Base-by-base conservation (phyloP, 768 basidiomycete species). In the Serendipita vermifera region DNA sequence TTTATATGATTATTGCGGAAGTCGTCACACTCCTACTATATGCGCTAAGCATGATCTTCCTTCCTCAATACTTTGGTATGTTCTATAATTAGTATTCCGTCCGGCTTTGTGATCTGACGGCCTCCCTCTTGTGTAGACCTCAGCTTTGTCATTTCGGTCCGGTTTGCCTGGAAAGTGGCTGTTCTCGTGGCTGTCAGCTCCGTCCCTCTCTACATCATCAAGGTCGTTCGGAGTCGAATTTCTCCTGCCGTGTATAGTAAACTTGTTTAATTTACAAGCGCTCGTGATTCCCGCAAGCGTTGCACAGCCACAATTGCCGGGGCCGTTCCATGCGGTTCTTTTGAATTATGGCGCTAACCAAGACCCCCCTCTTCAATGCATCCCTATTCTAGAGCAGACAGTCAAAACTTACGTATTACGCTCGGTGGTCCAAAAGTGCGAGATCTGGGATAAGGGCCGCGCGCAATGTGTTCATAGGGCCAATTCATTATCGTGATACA, bases 11-110 rank as follows among this genome's bases (percentile, higher is more conserved):
- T 54, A 73, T 94, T 36, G 85, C 89, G 1, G 91, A 96, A 66
- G 72, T 98, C 33, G 85, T 83, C 32, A 98, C 96, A 0, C 75
- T 94, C 26, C 72, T 84, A 60, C 75, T 99, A 58, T 99, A 99
- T 65, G 80, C 87, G 43, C 73, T 87, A 41, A 93, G 89, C 65
- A 96, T 99, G 60, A 81, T 83, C 0, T 92, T 99, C 70, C 71
- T 99, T 38, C 94, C 93, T 0, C 90, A 91, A 69, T 99, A 94
- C 70, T 99, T 99, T 67, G 94, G 94, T 97, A 57, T 60, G 85
- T 71, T 27, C 36, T 35, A 58, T 33, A 29, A n/a, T 5, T 13
- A 29, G 9, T 51, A 27, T 33, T 15, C 38, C 27, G 36, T 36
- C 33, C n/a, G 41, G 9, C 14, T 31, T 29, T 14, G 1, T 31